These are phyloP conservation scores for Lithohypha guttulata DNA, from an alignment of 2,329 filamentous ascomycete genomes.

Conservation along the genomic window DNA sequence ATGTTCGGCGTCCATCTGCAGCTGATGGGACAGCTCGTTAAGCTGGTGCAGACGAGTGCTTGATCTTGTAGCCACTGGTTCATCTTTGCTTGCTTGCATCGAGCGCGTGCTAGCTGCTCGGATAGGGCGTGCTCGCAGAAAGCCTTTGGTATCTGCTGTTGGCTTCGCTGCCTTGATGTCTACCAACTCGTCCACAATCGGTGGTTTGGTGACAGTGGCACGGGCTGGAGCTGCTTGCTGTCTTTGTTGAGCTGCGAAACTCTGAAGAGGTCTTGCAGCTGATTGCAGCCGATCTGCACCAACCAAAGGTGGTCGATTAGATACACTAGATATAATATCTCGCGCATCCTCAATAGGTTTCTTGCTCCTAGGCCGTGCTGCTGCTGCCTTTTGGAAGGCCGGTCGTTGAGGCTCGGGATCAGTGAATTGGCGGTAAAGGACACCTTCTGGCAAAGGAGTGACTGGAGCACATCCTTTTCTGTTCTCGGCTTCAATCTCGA, in stretches of 20 bases:
- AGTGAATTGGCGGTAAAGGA: constrained; percentile 36
- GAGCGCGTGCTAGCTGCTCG: constrained; percentile 20
- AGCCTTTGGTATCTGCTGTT: constrained; percentile 10
- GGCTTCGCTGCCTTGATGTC: constrained; percentile 1
- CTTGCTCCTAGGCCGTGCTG: constrained; percentile 13
- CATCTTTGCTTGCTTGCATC: constrained; percentile 3
- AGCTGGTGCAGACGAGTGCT: background rate
- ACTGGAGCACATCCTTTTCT: constrained; percentile 34
- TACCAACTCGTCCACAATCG: background rate
- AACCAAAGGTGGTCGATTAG: background rate
- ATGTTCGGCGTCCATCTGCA: constrained; percentile 1
- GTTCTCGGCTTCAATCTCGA: constrained; percentile 38
- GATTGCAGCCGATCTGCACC: constrained; percentile 3
- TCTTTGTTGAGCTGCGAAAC: constrained; percentile 37
- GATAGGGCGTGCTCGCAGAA: constrained; percentile 22
- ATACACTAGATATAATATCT: constrained; percentile 6
- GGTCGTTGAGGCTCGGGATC: constrained; percentile 34
- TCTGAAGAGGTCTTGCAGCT: constrained; percentile 21
- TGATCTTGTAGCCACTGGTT: constrained; percentile 3
- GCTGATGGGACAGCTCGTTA: constrained; percentile 4
- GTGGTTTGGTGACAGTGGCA: constrained; percentile 18
- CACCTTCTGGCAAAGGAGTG: constrained; percentile 35
- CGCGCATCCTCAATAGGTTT: constrained; percentile 12
- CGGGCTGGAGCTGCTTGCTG: constrained; percentile 31
- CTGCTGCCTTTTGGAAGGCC: constrained; percentile 16